phyloP scores from a whole-genome alignment of 306 rosid species.

The Trifolium fragiferum region DNA sequence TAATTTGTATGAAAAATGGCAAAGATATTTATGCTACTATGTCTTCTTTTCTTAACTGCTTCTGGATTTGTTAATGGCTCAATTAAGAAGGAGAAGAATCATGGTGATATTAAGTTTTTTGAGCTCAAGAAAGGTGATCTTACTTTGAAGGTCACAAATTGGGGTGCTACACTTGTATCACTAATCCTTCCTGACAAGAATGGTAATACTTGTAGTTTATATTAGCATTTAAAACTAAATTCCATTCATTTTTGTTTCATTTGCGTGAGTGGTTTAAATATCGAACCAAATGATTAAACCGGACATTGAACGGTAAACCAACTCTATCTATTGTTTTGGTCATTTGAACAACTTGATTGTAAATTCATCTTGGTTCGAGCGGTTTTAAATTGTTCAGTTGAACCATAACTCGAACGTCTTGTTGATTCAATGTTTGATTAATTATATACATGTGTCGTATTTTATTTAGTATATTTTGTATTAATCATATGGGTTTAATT shows the following conservation, averaged over 20 bases:
- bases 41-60: conserved; percentile 24
- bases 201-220: conserved; percentile 28
- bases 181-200: conserved; percentile 46
- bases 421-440: too few species aligned
- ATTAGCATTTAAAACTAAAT: not conserved
- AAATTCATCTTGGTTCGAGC: not conserved
- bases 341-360: too few species aligned
- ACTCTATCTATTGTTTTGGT: too few species aligned
- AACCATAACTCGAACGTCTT: not conserved
- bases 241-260: not conserved
- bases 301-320: not conserved
- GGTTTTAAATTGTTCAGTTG: not conserved
- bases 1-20: conserved; percentile 13
- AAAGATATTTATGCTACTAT: conserved; percentile 31
- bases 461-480: not conserved
- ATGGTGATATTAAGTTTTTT: conserved; percentile 33
- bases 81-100: conserved; percentile 25
- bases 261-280: not conserved
- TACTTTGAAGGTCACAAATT: conserved; percentile 45
- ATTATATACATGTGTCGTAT: too few species aligned
- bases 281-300: not conserved
- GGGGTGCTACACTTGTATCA: conserved; percentile 52
- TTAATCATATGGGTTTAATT: not conserved
- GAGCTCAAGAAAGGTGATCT: conserved; percentile 50
- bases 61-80: conserved; percentile 40